Conservation (phyloP, 75 land plant genomes). For the Picea sitchensis region DNA sequence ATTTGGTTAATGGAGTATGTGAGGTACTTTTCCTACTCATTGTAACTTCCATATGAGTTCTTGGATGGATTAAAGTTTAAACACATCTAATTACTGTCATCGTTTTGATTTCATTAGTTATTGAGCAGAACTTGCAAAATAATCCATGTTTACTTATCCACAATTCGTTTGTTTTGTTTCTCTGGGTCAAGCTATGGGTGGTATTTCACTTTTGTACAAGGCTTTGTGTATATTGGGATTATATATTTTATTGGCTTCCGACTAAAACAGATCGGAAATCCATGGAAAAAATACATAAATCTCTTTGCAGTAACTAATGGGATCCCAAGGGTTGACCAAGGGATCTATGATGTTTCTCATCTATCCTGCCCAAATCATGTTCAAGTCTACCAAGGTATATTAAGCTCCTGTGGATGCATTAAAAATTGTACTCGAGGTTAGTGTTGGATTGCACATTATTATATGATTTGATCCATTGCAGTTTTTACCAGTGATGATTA, state of each 20-base stretch:
- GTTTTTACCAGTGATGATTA: slow-evolving; percentile 96
- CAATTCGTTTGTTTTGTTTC: slow-evolving; percentile 4
- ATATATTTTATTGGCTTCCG: slow-evolving; percentile 80
- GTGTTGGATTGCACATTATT: too few relatives aligned
- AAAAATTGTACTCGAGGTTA: too few relatives aligned
- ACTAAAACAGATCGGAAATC: slow-evolving; percentile 88
- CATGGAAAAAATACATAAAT: slow-evolving; percentile 92
- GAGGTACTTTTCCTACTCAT: slow-evolving; percentile 43
- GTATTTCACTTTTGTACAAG: slow-evolving; percentile 98
- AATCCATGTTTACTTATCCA: too few relatives aligned
- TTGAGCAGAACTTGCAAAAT: too few relatives aligned
- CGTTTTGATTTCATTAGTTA: too few relatives aligned
- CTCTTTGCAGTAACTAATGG: slow-evolving; percentile 96
- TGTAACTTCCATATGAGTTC: too few relatives aligned
- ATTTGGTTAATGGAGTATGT: slow-evolving; percentile 85
- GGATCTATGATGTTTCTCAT: slow-evolving; percentile 90
- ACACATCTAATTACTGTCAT: too few relatives aligned
- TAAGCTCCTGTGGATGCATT: too few relatives aligned
- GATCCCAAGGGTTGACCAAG: slow-evolving; percentile 92
- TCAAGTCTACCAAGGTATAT: slow-evolving; percentile 95
- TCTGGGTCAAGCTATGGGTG: slow-evolving; percentile 80
- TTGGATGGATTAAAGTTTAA: too few relatives aligned
- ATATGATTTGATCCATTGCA: slow-evolving; percentile 8
- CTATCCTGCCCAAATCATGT: slow-evolving; percentile 99
- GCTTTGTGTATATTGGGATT: slow-evolving; percentile 79